A percentile compares a stretch with the other conserved stretches of the same genome.
phyloP scores from a whole-genome alignment of 1,139 yeast species.

The Yamadazyma trypodendri region DNA sequence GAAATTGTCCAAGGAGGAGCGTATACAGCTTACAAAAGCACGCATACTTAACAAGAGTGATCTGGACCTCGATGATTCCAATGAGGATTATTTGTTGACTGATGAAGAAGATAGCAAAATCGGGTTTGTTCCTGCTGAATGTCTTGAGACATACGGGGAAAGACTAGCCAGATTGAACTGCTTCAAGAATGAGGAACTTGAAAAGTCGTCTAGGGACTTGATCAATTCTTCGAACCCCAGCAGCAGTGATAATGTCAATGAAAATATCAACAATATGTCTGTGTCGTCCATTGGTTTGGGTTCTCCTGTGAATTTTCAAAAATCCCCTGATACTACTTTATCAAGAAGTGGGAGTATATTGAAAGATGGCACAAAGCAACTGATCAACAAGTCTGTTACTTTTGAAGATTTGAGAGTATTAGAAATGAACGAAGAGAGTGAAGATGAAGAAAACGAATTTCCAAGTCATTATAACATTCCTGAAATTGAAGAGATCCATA shows the following conservation, averaged over 20 bases:
- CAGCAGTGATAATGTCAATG: constrained; percentile 14
- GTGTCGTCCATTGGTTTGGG: constrained; percentile 14
- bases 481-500: constrained; percentile 13
- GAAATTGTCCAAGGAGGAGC: constrained; percentile 48
- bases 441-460: constrained; percentile 16
- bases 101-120: constrained; percentile 61
- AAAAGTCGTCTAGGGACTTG: constrained; percentile 28
- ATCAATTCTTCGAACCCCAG: constrained; percentile 10
- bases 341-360: constrained; percentile 19
- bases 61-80: constrained; percentile 9
- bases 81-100: constrained; percentile 17
- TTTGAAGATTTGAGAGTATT: constrained; percentile 39
- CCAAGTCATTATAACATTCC: constrained; percentile 13
- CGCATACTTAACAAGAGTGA: constrained; percentile 14
- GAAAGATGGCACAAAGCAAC: constrained; percentile 17
- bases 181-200: constrained; percentile 83
- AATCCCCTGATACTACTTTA: constrained; percentile 16
- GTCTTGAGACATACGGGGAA: constrained; percentile 88
- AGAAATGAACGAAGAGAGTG: constrained; percentile 24
- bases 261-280: constrained; percentile 7
- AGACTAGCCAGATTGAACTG: constrained; percentile 89
- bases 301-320: constrained; percentile 17
- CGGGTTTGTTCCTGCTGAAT: constrained; percentile 97
- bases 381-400: constrained; percentile 37
- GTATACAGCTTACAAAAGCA: constrained; percentile 18